A percentile compares a stretch with the other conserved stretches of the same genome.
phyloP scores from a whole-genome alignment of 2,329 filamentous ascomycete species.

The Aschersonia sp. region DNA sequence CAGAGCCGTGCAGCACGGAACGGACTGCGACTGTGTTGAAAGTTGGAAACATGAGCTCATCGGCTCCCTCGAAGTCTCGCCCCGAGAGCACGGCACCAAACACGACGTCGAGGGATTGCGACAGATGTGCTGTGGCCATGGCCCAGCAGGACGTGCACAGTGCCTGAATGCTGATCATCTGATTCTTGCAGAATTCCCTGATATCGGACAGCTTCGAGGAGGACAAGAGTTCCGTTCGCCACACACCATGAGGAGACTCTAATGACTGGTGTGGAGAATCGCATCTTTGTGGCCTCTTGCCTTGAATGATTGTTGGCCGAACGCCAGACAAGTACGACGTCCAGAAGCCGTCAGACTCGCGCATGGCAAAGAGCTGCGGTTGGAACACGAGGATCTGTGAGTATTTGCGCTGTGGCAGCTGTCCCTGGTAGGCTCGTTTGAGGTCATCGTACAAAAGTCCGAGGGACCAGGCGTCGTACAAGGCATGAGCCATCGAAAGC shows the following conservation, averaged over 20 bases:
- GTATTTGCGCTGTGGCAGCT: conserved; percentile 24
- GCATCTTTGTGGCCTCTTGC: neutral
- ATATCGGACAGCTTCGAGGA: conserved; percentile 5
- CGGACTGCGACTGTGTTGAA: conserved; percentile 84
- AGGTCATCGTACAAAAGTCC: conserved; percentile 60
- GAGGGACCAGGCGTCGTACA: conserved; percentile 85
- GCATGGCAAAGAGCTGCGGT: conserved; percentile 1
- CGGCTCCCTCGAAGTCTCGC: conserved; percentile 57
- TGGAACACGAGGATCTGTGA: conserved; percentile 7
- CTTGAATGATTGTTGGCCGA: conserved; percentile 18
- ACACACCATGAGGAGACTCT: neutral
- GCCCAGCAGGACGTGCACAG: conserved; percentile 68
- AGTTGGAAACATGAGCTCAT: conserved; percentile 64
- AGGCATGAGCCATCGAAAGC: conserved; percentile 68
- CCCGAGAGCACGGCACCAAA: conserved; percentile 80
- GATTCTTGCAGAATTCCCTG: conserved; percentile 46
- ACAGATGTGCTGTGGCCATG: conserved; percentile 48
- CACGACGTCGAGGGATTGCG: conserved; percentile 54
- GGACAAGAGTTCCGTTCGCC: conserved; percentile 6
- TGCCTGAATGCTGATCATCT: conserved; percentile 60
- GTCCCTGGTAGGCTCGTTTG: conserved; percentile 42
- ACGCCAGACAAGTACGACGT: conserved; percentile 44
- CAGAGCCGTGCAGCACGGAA: conserved; percentile 55
- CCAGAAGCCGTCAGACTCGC: conserved; percentile 47
- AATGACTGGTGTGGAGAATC: neutral